Base-by-base conservation (phyloP, 2,329 filamentous ascomycete genomes). In the Diaporthe sp. region DNA sequence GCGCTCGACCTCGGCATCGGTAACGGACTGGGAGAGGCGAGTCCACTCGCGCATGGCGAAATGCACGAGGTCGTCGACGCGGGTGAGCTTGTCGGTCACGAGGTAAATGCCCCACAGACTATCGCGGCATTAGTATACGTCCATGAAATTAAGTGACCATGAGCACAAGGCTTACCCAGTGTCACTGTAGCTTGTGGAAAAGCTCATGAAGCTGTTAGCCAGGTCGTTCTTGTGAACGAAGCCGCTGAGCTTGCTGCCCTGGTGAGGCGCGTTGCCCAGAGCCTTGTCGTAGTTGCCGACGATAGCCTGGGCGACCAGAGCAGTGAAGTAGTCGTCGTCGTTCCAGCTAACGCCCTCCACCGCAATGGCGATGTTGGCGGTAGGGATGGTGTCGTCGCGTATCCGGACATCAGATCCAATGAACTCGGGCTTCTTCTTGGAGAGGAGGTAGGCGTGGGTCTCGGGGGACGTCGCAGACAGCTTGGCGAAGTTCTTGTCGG, bases 91-190 rank as follows among this genome's bases (percentile, higher is more conserved):
- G 87, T 98, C 96, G 82, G 94, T 95, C 82, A 98, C 95, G 78
- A 99, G 91, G 91, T 99, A 99, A 90, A 98, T 98, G 88, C 97
- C 97, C 97, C 97, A 99, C 81, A 99, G 95, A 91, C 97, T 98
- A 82, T 31, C 65, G 86, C 82, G 86, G 86, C 55, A 60, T 70
- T 25, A 53, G 53, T 71, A 75, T 78, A 53, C 75, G 75, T 58
- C 60, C 19, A 55, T n/a, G 60, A 19, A 17, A 58, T 13, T 28
- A 8, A 28, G 42, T 25, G n/a, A 6, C 55, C 9, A 58, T n/a
- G 25, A 37, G 58, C 71, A 85, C 13, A 25, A 39, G 12, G n/a
- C 93, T 87, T 92, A 98, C 95, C 96, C 97, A 85, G 97, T 99
- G 86, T 99, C 97, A 84, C 96, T 98, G 89, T 99, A 99, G 90